These are phyloP conservation scores for Euphorbia lathyris DNA, from an alignment of 345 rosid genomes.

Conservation along the genomic window DNA sequence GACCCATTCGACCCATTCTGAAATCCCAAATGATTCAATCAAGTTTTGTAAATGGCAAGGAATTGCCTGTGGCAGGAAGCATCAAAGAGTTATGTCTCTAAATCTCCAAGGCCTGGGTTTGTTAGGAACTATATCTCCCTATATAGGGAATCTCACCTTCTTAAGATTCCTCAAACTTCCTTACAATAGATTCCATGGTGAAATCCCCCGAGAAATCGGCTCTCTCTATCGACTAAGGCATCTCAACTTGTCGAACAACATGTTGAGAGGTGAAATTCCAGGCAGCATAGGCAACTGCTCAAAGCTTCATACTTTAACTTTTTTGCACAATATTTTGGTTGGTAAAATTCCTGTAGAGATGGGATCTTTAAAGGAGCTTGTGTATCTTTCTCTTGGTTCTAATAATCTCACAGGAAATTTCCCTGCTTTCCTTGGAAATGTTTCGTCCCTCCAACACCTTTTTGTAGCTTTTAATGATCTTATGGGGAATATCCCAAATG, in stretches of 20 bases:
- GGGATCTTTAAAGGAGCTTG: not conserved
- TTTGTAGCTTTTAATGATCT: not conserved
- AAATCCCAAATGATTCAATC: not conserved
- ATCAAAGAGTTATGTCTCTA: not conserved
- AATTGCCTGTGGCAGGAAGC: not conserved
- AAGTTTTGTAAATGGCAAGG: not conserved
- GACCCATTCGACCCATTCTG: not conserved
- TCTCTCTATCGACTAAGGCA: not conserved
- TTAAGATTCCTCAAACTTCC: not conserved
- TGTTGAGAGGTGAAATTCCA: not conserved
- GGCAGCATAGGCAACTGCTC: not conserved
- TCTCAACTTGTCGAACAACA: not conserved
- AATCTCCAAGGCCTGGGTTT: not conserved
- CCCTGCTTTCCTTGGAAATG: not conserved
- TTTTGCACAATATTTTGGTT: not conserved
- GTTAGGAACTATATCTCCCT: not conserved
- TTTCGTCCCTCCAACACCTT: not conserved
- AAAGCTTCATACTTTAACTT: not conserved
- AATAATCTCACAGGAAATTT: constrained; percentile 1
- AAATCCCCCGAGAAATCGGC: not conserved
- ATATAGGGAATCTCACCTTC: not conserved
- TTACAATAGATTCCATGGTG: not conserved
- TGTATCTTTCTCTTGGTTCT: not conserved
- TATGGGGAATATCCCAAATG: not conserved
- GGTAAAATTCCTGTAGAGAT: not conserved